These are phyloP conservation scores for Diaporthe ampelina DNA, from an alignment of 2,329 filamentous ascomycete species.

Conservation along the genomic window DNA sequence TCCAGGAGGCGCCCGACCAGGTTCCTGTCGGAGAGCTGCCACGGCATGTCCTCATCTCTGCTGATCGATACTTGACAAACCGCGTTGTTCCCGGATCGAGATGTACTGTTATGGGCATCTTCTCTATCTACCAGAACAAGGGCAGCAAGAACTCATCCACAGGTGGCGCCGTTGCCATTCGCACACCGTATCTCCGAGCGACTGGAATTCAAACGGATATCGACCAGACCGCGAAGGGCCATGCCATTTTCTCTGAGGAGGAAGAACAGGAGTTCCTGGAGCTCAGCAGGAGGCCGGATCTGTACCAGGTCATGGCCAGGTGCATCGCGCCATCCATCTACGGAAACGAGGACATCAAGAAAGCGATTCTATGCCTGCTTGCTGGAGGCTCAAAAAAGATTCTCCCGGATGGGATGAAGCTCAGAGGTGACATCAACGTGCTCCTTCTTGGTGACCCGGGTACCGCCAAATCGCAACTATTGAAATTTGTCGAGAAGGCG, in stretches of 20 bases:
- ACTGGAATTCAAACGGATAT: slow-evolving; percentile 93
- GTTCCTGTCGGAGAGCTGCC: slow-evolving; percentile 97
- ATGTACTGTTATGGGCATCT: slow-evolving; percentile 96
- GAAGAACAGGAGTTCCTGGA: slow-evolving; percentile 97
- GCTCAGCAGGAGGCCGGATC: slow-evolving; percentile 88
- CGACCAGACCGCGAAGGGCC: slow-evolving; percentile 89
- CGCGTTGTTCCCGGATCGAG: slow-evolving; percentile 94
- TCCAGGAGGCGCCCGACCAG: slow-evolving; percentile 97
- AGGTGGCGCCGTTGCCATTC: slow-evolving; percentile 89
- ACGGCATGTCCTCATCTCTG: slow-evolving; percentile 93
- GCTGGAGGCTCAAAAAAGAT: slow-evolving; percentile 98
- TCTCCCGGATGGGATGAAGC: slow-evolving; percentile 95
- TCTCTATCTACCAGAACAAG: slow-evolving; percentile 97
- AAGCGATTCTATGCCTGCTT: slow-evolving; percentile 92
- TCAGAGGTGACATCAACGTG: slow-evolving; percentile 98
- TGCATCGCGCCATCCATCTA: slow-evolving; percentile 99
- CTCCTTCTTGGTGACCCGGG: slow-evolving; percentile 96
- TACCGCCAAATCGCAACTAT: slow-evolving; percentile 96
- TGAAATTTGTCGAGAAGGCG: slow-evolving; percentile 98
- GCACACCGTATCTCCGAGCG: slow-evolving; percentile 93
- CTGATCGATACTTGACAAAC: slow-evolving; percentile 96
- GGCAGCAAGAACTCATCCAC: slow-evolving; percentile 78
- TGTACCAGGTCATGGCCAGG: slow-evolving; percentile 91
- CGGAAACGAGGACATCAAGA: slow-evolving; percentile 96
- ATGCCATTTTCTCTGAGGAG: slow-evolving; percentile 88